These are phyloP conservation scores for Pseudocercospora crystallina DNA, from an alignment of 2,329 filamentous ascomycete genomes.

Conservation along the genomic window DNA sequence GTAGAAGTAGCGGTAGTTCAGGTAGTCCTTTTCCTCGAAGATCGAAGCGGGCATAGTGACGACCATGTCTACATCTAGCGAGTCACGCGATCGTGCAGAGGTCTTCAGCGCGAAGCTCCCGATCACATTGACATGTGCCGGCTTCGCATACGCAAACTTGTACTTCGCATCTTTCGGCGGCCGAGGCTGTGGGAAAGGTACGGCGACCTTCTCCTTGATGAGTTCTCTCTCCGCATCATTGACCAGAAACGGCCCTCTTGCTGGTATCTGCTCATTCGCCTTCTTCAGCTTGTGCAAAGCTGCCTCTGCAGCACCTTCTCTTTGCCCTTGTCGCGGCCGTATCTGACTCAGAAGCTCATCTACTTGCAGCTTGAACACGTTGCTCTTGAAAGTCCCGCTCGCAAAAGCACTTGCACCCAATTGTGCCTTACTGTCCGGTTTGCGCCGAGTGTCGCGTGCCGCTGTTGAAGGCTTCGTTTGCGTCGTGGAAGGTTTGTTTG, in stretches of 20 bases:
- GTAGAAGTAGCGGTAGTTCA: constrained; percentile 91
- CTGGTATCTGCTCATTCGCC: constrained; percentile 58
- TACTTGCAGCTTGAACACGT: constrained; percentile 66
- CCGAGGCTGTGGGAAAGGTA: constrained; percentile 82
- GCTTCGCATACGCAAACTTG: constrained; percentile 75
- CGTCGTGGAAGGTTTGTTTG: constrained; percentile 4
- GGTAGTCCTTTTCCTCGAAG: constrained; percentile 92
- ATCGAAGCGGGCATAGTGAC: constrained; percentile 76
- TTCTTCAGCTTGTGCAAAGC: constrained; percentile 56
- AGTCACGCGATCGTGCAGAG: constrained; percentile 58
- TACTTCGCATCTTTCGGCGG: constrained; percentile 76
- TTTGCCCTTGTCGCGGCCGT: constrained; percentile 59
- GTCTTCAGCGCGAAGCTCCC: constrained; percentile 82
- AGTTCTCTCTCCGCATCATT: constrained; percentile 66
- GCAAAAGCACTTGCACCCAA: constrained; percentile 42
- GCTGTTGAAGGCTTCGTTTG: constrained; percentile 5
- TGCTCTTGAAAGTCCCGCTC: constrained; percentile 63
- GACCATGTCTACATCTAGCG: constrained; percentile 73
- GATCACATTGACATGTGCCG: constrained; percentile 77
- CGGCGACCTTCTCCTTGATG: constrained; percentile 66
- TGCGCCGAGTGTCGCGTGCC: constrained; percentile 7
- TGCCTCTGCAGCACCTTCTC: constrained; percentile 54
- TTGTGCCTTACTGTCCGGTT: constrained; percentile 13
- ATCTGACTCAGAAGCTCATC: constrained; percentile 62
- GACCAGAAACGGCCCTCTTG: constrained; percentile 54